phyloP scores from a whole-genome alignment of 2,329 filamentous ascomycete genomes.

The Epichloe glyceriae region DNA sequence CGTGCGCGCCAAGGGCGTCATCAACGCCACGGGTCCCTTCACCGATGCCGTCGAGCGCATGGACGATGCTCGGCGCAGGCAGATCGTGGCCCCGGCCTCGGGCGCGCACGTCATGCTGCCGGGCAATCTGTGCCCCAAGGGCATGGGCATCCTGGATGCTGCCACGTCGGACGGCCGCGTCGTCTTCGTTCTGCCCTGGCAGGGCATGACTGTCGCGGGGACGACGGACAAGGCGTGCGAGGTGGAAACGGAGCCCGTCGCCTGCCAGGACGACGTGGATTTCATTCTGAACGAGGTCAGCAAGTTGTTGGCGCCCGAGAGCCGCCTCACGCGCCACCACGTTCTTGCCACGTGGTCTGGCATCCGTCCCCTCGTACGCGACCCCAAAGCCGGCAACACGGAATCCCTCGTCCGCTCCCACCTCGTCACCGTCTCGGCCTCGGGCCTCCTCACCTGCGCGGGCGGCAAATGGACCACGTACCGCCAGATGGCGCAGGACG shows the following conservation, averaged over 20 bases:
- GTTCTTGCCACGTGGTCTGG: slow-evolving; percentile 72
- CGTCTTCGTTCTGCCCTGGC: slow-evolving; percentile 80
- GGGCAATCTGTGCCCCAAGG: slow-evolving; percentile 62
- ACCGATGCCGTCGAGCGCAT: slow-evolving; percentile 68
- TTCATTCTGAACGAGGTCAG: slow-evolving; percentile 72
- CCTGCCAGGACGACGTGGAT: slow-evolving; percentile 64
- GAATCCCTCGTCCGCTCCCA: slow-evolving; percentile 76
- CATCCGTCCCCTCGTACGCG: slow-evolving; percentile 67
- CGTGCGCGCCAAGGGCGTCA: slow-evolving; percentile 66
- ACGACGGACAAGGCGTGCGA: slow-evolving; percentile 65
- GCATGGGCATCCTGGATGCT: slow-evolving; percentile 75
- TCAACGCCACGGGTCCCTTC: slow-evolving; percentile 78
- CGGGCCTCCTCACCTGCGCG: slow-evolving; percentile 66
- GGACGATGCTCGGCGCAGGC: slow-evolving; percentile 55
- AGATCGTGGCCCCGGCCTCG: slow-evolving; percentile 68
- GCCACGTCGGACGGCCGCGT: slow-evolving; percentile 74
- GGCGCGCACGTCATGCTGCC: slow-evolving; percentile 76
- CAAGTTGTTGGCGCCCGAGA: slow-evolving; percentile 63
- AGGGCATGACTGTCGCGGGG: slow-evolving; percentile 74
- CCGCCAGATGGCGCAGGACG: slow-evolving; percentile 78
- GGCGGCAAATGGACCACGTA: slow-evolving; percentile 86
- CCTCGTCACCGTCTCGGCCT: slow-evolving; percentile 60
- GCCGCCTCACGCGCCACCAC: slow-evolving; percentile 60
- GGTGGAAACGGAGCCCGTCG: slow-evolving; percentile 56
- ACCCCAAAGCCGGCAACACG: slow-evolving; percentile 70